Base-by-base conservation (phyloP, 1,139 yeast genomes). In the Suhomyces taliae region DNA sequence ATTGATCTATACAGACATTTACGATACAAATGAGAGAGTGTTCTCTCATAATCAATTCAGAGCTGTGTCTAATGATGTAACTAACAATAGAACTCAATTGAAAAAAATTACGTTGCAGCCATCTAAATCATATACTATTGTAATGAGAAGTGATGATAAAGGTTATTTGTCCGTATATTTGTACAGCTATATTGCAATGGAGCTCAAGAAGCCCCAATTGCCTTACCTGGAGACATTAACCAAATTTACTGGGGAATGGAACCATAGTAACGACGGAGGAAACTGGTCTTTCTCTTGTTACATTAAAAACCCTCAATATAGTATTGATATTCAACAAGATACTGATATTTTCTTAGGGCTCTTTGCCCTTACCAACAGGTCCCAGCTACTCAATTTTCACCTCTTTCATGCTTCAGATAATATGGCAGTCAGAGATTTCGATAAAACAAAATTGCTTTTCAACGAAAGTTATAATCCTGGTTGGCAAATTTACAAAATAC, bases 251-350 rank as follows among this genome's bases (percentile, higher is more conserved):
- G 85, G 77, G 9, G 65, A 61, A 31, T 86, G 93, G 91, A 67
- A 65, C 11, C 56, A 60, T 1, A 63, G 64, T 2, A 64, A 65
- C 12, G 65, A 75, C 38, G 90, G 89, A 2, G 91, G 93, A 0
- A 78, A 75, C 52, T 79, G 83, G 80, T 56, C 78, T 0, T 53
- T 70, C 38, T 67, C 79, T 2, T 65, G 78, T 1, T 87, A 75
- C 55, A 66, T 78, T 34, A 62, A 69, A 36, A 88, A 87, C 54
- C 95, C 96, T 0, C 90, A 87, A 53, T 86, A 70, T 56, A 66
- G 69, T 38, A 43, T 68, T 60, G 55, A 58, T 49, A 56, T 66
- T 44, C 38, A 44, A 12, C 34, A 56, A 50, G 44, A 58, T 44
- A 26, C 56, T 11, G 45, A 60, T 36, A 12, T 69, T 0, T 41